Percentiles rank a stretch among this genome's conserved stretches.
phyloP scores from a whole-genome alignment of 1,139 yeast species.

The Taiozyma sp. region DNA sequence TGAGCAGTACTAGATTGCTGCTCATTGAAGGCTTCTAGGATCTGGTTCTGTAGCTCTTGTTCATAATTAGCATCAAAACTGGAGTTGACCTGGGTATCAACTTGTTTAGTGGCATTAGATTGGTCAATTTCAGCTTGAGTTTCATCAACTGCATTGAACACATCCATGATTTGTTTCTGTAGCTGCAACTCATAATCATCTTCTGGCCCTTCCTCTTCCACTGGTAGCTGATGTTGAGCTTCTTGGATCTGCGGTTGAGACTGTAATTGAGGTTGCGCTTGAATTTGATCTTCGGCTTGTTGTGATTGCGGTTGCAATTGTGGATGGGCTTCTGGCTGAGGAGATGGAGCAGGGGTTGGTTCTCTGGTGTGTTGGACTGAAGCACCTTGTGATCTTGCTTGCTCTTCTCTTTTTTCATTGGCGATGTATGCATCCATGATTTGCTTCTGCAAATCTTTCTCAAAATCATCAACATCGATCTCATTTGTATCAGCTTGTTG shows the following conservation, averaged over 20 bases:
- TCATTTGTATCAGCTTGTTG: neutral
- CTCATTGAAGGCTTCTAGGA: conserved; percentile 15
- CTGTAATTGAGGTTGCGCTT: neutral
- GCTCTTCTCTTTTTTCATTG: neutral
- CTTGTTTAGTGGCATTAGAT: neutral
- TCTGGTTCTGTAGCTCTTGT: conserved; percentile 20
- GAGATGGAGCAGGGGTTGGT: neutral
- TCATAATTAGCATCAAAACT: conserved; percentile 11
- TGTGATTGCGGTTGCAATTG: neutral
- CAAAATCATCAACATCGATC: conserved; percentile 7
- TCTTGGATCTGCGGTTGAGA: neutral
- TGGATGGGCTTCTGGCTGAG: neutral
- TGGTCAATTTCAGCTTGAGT: conserved; percentile 5
- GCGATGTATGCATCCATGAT: conserved; percentile 13
- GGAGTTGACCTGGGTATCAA: neutral
- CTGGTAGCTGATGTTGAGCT: neutral
- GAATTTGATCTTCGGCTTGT: neutral
- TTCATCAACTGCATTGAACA: conserved; percentile 11
- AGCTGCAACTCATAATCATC: conserved; percentile 17
- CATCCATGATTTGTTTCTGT: conserved; percentile 21
- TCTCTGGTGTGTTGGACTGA: neutral
- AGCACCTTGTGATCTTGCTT: neutral
- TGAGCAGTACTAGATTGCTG: neutral
- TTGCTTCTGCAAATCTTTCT: conserved; percentile 13
- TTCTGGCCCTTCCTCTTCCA: neutral